Conservation (phyloP, 768 basidiomycete genomes). For the Tremella yokohamensis region DNA sequence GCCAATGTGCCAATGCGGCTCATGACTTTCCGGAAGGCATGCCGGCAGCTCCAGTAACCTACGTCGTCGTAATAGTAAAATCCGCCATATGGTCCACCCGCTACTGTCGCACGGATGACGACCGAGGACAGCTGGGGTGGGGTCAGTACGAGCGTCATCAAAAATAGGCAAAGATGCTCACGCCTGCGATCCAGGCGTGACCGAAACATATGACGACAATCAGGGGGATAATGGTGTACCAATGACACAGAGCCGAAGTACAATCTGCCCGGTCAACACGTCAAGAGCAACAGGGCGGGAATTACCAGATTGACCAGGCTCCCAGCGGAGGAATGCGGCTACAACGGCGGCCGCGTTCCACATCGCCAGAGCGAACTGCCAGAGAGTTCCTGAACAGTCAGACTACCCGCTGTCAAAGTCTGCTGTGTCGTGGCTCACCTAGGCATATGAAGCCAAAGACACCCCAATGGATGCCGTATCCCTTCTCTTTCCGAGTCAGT, state of each 20-base stretch:
- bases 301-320: not conserved
- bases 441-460: not conserved
- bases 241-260: not conserved
- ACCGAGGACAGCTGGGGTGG: too few species aligned
- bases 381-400: not conserved
- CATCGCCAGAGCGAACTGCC: not conserved
- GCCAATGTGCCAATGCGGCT: not conserved
- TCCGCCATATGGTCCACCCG: too few species aligned
- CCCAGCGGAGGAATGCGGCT: slow-evolving; percentile 1
- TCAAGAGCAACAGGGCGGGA: not conserved
- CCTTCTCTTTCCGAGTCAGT: not conserved
- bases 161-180: not conserved
- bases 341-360: not conserved
- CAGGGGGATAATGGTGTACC: not conserved
- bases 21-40: not conserved
- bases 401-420: not conserved
- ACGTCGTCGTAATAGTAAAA: too few species aligned
- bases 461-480: not conserved
- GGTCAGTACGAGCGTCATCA: not conserved
- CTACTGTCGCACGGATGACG: too few species aligned
- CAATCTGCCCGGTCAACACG: not conserved
- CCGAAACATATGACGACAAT: not conserved
- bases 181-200: not conserved
- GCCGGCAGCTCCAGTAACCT: too few species aligned
- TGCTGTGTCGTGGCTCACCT: not conserved